phyloP scores from a whole-genome alignment of 2,329 filamentous ascomycete genomes.

The Neopestalotiopsis rosae region DNA sequence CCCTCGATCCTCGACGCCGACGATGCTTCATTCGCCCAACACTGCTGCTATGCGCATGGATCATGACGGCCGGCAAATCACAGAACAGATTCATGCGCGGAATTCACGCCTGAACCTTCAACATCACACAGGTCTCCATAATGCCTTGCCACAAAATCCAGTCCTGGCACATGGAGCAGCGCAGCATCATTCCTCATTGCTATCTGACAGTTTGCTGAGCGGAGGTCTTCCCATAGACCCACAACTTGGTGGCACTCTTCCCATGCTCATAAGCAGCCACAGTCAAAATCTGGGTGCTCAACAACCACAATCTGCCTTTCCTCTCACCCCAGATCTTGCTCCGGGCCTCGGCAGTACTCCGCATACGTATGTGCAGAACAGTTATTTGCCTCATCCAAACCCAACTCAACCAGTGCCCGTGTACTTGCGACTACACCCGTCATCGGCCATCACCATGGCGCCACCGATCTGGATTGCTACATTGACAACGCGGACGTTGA shows the following conservation, averaged over 20 bases:
- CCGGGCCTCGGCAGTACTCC: constrained; percentile 15
- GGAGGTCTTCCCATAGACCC: constrained; percentile 47
- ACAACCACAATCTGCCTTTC: constrained; percentile 22
- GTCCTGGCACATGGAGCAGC: constrained; percentile 12
- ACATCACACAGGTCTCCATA: constrained; percentile 5
- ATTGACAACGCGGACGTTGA: constrained; percentile 60
- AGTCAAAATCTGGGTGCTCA: constrained; percentile 18
- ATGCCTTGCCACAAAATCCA: not conserved
- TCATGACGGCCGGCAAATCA: not conserved
- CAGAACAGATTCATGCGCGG: not conserved
- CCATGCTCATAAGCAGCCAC: constrained; percentile 52
- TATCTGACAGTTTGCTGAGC: constrained; percentile 24
- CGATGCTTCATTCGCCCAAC: not conserved
- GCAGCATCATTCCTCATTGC: constrained; percentile 22
- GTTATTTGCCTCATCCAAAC: constrained; percentile 31
- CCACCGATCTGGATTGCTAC: constrained; percentile 69
- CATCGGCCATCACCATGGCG: constrained; percentile 59
- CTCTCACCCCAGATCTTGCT: constrained; percentile 18
- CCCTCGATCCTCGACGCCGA: constrained; percentile 1
- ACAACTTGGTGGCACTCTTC: constrained; percentile 68
- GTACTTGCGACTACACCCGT: constrained; percentile 72
- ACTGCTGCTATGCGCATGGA: not conserved
- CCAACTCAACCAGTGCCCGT: constrained; percentile 53
- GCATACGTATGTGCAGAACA: constrained; percentile 32
- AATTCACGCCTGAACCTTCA: not conserved